Base-by-base conservation (phyloP, 257 asterid species). In the Solanum rostratum region DNA sequence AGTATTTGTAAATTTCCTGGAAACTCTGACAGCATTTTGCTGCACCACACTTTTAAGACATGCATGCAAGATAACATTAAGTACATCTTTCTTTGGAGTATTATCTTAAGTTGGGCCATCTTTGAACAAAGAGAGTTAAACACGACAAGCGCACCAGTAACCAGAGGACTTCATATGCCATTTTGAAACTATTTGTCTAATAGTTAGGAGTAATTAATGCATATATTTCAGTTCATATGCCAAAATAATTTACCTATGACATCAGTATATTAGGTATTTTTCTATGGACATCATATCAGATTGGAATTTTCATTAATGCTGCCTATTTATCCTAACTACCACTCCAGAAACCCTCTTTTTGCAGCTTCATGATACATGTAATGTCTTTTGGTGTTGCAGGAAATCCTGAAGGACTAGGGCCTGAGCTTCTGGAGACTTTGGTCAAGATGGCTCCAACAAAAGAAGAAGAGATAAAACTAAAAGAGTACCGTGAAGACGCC, bases 361-460 rank as follows among this genome's bases (percentile, higher is more conserved):
- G 19, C 24, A 11, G 63, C 24, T 29, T 71, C 49, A 30, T 24
- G 60, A 29, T 65, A 52, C 29, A 43, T 70, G 46, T 20, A 74
- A 30, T 41, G 55, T 33, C 46, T 20, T 60, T 79, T 84, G 63
- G 62, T 88, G 22, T 39, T 85, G 85, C 93, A 97, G 99, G 99
- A 86, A 92, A 93, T 86, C 96, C 92, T 19, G 99, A 95, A 85
- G 97, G 99, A 84, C 87, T 95, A 82, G 99, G 99, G 71, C 91
- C 92, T 37, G 99, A 97, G 86, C 97, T 97, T 79, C 84, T 97
- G 91, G 99, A 97, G 91, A 95, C 99, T 29, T 85, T 97, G 90
- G 97, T 93, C 83, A 97, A 94, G 91, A 95, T 97, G 99, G 98
- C 99, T 84, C 99, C 99, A 76, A 97, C 99, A 15, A 95, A 94